Conservation (phyloP, 441 rosid species). For the Erodium chrysanthum region DNA sequence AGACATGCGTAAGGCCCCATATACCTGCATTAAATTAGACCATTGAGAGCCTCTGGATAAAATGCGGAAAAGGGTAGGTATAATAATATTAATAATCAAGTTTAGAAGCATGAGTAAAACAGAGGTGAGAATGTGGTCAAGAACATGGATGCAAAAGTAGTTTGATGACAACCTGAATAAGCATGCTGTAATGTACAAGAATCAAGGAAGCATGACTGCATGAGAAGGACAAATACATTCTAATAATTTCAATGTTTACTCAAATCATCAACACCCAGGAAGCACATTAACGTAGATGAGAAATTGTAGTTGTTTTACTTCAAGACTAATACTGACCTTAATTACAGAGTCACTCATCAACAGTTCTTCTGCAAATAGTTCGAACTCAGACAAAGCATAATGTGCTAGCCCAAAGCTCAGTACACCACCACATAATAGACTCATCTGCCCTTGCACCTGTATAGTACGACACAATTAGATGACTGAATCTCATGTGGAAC, state of each 20-base stretch:
- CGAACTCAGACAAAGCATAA: conserved; percentile 70
- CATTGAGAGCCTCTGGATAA: conserved; percentile 10
- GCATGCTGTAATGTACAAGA: not conserved
- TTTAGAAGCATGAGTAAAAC: not conserved
- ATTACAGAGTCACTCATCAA: conserved; percentile 71
- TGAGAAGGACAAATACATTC: not conserved
- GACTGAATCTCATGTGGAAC: conserved; percentile 6
- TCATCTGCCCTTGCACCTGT: conserved; percentile 77
- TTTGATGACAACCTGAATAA: not conserved
- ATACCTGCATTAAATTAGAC: conserved; percentile 40
- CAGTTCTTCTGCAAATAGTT: conserved; percentile 86
- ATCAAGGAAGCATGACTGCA: not conserved
- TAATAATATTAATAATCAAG: conserved; percentile 9
- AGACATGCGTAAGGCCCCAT: conserved; percentile 81
- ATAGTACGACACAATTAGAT: conserved; percentile 13
- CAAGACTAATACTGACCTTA: conserved; percentile 32
- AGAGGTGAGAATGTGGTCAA: not conserved
- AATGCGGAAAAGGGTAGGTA: not conserved
- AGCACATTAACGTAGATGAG: conserved; percentile 1
- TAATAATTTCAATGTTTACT: not conserved
- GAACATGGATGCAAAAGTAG: not conserved
- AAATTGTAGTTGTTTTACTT: not conserved
- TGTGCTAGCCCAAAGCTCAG: conserved; percentile 80
- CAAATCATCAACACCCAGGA: not conserved
- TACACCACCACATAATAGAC: conserved; percentile 48